Evolutionary conservation across 371 early-diverging fungal genomes (phyloP), one percentile per base, ranked within the genome.

Genomic region (Rhizopus stolonifer): DNA sequence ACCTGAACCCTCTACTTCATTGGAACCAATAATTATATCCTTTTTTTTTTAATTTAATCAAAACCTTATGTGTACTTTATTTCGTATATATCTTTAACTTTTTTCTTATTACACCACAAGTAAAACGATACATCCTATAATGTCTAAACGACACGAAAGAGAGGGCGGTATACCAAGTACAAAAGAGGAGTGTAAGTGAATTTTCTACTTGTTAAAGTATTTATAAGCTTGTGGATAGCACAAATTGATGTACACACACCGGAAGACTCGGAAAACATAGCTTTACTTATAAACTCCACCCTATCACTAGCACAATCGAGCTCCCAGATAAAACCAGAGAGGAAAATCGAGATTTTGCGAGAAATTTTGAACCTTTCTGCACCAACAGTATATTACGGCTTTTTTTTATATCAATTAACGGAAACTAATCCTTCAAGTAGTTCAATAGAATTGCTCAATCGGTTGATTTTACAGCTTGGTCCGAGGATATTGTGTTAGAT

Each of bases 1-100:
- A 21, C 24, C 15, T 13, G 40, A 39, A 17, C 1, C 24, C 10
- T 14, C 11, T 18, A 0, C 1, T 13, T 7, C 21, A 21, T 25
- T 50, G 2, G 55, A 50, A 10, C 60, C 55, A n/a, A 42, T 61
- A 15, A 61, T 61, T 1, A 61, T 55, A 56, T 55, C 61, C 60
- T 60, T 60, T 60, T 49, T 46, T 46, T 4, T 46, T 31, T 26
- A 46, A 26, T 18, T 46, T 46, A 4, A 9, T 26, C n/a, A 15
- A 24, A 6, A 15, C n/a, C 9, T 21, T 46, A 29, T 14, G 6
- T 26, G 31, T 9, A n/a, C 43, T 21, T 13, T 0, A n/a, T 49
- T n/a, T n/a, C n/a, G n/a, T 17, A 29, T 3, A 4, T 19, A 33
- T 52, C 40, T 26, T 59, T 52, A 42, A 59, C 52, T 22, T 9